Percentiles rank a stretch among this genome's conserved stretches.
phyloP scores from a whole-genome alignment of 1,284 basidiomycete genomes.

The Ganoderma sinense region DNA sequence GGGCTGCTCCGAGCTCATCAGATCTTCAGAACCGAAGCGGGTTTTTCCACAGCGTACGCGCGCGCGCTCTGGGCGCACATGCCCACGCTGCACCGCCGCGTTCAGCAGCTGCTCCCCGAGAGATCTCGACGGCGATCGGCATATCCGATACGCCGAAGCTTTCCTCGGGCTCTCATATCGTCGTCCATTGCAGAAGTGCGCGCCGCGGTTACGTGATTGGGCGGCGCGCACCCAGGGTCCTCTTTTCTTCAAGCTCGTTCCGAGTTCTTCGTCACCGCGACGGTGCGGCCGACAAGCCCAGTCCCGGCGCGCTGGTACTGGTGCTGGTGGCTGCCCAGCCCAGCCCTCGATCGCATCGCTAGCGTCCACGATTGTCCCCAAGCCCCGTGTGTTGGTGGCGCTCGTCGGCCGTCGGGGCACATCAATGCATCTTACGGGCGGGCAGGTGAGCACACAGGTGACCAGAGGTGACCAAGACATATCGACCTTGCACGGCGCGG shows the following conservation, averaged over 20 bases:
- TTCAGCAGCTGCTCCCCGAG: neutral
- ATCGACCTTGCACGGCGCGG: neutral
- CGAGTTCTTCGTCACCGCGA: neutral
- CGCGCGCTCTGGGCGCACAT: neutral
- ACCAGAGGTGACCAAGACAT: neutral
- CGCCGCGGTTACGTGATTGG: neutral
- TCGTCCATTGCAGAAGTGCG: neutral
- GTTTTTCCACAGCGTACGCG: neutral
- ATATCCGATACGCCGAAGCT: neutral
- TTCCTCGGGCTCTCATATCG: neutral
- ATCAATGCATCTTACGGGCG: neutral
- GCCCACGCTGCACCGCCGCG: neutral
- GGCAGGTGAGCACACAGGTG: neutral
- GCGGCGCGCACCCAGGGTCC: neutral
- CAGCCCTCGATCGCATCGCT: neutral
- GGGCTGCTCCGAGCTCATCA: neutral
- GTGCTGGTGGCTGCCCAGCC: too few species aligned
- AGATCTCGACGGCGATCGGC: constrained; percentile 2
- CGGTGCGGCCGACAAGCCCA: neutral
- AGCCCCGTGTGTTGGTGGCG: neutral
- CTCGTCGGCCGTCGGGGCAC: neutral
- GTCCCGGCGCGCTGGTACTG: neutral
- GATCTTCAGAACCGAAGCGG: neutral
- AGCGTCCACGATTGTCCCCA: neutral
- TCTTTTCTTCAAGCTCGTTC: neutral